Evolutionary conservation across 306 rosid species (phyloP), one percentile per base, ranked within the genome.

Genomic region (Vigna radiata): DNA sequence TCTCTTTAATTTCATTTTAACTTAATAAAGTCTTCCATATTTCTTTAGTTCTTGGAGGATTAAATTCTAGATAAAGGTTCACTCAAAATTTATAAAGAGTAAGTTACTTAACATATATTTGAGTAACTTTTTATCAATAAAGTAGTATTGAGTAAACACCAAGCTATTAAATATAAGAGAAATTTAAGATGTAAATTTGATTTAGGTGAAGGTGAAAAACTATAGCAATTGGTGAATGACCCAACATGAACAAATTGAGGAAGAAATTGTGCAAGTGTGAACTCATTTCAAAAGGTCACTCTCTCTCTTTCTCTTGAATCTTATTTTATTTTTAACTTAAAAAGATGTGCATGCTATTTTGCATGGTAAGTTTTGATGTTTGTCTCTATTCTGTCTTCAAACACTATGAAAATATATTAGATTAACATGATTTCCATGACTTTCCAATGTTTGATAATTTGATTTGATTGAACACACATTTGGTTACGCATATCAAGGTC

Each of bases 381-480:
- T 80, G 59, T 82, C 82, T 73, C 62, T 52, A 81, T 75, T 68
- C 21, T 71, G 75, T 59, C 77, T 62, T 77, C 67, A 65, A 48
- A 70, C 74, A 61, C 49, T 37, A 25, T 18, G 62, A 52, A 80
- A 74, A 7, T 67, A 68, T 41, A 61, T 41, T 68, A 27, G 56
- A 69, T 60, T 63, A 63, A 70, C 4, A 63, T 63, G 73, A 37
- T 63, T 73, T 52, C 52, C n/a, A 79, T 82, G 81, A 64, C 67
- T 73, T 83, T 82, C 56, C 13, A 31, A 29, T 39, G 78, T 69
- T 67, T 27, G 76, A 68, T 77, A 50, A 77, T 86, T 76, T 83
- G 85, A 84, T 84, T 71, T 82, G 86, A 84, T 84, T 71, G 79
- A 87, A 86, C 84, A 70, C 41, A 56, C 29, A 39, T 69, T 58